Evolutionary conservation across 2,329 filamentous ascomycete species (phyloP).

Genomic region (Zarea fungicola): DNA sequence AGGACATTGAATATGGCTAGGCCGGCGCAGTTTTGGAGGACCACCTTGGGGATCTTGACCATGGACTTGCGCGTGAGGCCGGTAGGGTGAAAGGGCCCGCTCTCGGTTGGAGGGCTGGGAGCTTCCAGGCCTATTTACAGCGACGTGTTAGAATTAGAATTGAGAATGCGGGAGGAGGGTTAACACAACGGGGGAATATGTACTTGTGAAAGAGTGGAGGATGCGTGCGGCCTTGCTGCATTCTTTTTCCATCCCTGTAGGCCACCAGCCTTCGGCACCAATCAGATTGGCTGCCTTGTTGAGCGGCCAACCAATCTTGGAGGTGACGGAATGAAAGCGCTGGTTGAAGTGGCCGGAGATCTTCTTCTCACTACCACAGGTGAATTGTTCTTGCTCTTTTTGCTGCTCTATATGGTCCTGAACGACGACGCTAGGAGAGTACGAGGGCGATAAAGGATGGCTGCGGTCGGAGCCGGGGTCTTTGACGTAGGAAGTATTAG

Average conservation of each 20-base stretch:
- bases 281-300: slow-evolving; percentile 64
- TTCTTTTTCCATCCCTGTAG: slow-evolving; percentile 67
- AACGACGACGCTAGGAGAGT: too few species aligned
- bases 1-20: slow-evolving; percentile 60
- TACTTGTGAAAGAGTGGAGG: slow-evolving; percentile 64
- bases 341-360: slow-evolving; percentile 33
- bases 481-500: neutral
- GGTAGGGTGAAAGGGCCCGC: slow-evolving; percentile 26
- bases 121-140: slow-evolving; percentile 18
- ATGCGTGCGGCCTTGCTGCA: slow-evolving; percentile 72
- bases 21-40: slow-evolving; percentile 52
- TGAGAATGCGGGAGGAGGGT: neutral
- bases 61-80: slow-evolving; percentile 29
- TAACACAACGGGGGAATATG: slow-evolving; percentile 6
- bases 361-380: neutral
- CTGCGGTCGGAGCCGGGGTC: neutral
- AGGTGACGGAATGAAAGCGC: slow-evolving; percentile 60
- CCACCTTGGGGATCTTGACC: slow-evolving; percentile 35
- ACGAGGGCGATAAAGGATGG: too few species aligned
- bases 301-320: slow-evolving; percentile 61
- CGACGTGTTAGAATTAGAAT: slow-evolving; percentile 11
- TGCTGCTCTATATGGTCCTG: too few species aligned
- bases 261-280: slow-evolving; percentile 72
- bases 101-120: slow-evolving; percentile 17
- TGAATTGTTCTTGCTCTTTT: too few species aligned